Evolutionary conservation across 345 rosid genomes (phyloP).

Genomic region (Dovyalis caffra): DNA sequence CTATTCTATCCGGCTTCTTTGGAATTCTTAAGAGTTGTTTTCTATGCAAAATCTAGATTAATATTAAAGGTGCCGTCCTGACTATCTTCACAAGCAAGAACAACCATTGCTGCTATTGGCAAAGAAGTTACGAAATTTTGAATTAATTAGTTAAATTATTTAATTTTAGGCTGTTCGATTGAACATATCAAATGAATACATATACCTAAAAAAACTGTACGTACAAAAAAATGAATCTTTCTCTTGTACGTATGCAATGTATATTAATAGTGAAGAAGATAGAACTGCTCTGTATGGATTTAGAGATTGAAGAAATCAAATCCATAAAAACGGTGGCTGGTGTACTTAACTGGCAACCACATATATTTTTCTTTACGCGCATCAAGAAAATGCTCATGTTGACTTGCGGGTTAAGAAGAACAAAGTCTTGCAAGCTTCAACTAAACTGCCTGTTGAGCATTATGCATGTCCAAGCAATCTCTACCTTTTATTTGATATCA

Average conservation of each 20-base stretch:
- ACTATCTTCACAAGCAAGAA: too few species aligned
- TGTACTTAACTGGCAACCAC: neutral
- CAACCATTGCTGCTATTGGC: too few species aligned
- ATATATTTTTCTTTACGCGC: neutral
- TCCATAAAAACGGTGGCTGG: neutral
- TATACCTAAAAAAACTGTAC: too few species aligned
- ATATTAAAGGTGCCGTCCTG: too few species aligned
- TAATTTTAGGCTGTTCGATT: too few species aligned
- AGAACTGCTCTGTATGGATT: neutral
- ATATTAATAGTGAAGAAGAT: neutral
- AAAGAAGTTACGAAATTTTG: too few species aligned
- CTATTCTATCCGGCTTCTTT: neutral
- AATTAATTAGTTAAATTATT: too few species aligned
- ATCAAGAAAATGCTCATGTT: neutral
- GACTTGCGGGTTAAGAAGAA: neutral
- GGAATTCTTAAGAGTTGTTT: neutral
- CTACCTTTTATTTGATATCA: neutral
- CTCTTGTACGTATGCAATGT: neutral
- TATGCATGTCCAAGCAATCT: neutral
- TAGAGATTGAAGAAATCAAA: neutral
- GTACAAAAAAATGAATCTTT: neutral
- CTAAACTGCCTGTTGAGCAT: neutral
- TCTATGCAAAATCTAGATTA: neutral
- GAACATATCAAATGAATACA: too few species aligned
- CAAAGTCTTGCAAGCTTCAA: neutral